Evolutionary conservation across 371 early-diverging fungal genomes (phyloP), one percentile per base, ranked within the genome.

Genomic region (Mortierella polycephala): DNA sequence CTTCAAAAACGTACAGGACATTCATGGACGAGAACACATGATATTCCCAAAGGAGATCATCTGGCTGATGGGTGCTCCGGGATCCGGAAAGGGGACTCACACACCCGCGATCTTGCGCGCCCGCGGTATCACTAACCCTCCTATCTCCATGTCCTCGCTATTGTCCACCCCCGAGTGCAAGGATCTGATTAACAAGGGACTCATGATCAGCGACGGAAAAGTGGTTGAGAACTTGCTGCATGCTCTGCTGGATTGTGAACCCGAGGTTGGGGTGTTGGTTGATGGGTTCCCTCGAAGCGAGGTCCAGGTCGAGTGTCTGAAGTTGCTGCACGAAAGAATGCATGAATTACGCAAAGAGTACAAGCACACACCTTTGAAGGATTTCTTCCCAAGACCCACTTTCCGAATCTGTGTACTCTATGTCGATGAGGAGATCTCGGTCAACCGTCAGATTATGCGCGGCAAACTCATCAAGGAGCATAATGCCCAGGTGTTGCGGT

Each of bases 231-330:
- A 88, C 40, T 54, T 91, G 14, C 63, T 91, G 56, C 85, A 85
- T 60, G 90, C 90, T 51, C 81, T 90, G 73, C 62, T 90, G 57
- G 83, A 87, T 40, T 85, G 89, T 60, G 89, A 90, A 57, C 88
- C 88, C 11, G 82, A 84, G 11, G 88, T 89, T 0, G 91, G 91
- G 44, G 86, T 90, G 1, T 67, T 91, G 16, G 86, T 91, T 2
- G 91, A 91, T 82, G 91, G 91, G 0, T 91, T 91, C 71, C 91
- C 91, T 7, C 81, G 91, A 11, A 91, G 90, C 8, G 89, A 90
- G 51, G 84, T 87, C 42, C 91, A 91, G 52, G 91, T 90, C 7
- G 89, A 90, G 39, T 89, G 88, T 46, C 65, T 91, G 13, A 87
- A 86, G 69, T 52, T 89, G 57, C 62, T 91, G 9, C 84, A 90